Base-by-base conservation (phyloP, 495 filamentous ascomycete genomes). In the Polyplosphaeria fusca region DNA sequence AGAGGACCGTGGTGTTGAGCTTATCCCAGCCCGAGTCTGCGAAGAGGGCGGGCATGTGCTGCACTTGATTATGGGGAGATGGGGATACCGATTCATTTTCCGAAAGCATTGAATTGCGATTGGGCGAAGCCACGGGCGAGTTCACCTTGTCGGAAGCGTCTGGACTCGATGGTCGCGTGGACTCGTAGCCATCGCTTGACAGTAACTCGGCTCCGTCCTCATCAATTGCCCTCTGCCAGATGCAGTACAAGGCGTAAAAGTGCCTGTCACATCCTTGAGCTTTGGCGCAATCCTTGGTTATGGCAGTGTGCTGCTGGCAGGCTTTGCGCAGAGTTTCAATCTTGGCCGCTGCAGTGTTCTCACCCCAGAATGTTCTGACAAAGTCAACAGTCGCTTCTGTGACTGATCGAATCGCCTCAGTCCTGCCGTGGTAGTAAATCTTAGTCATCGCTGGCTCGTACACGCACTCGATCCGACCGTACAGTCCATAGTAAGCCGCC, bases 361-460 rank as follows among this genome's bases (percentile, higher is more conserved):
- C 94, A 18, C 82, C 91, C 88, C 93, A 98, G 76, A 98, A 98
- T 16, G 87, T 89, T 66, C 85, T 86, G 26, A 97, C 87, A 64
- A 96, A 98, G 54, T 93, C 82, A 20, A 87, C 79, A 5, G 83
- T 82, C 55, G 93, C 91, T 3, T 81, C 77, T 0, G 91, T 88
- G 1, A 96, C 91, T 1, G 89, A 82, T 22, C 93, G 82, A 52
- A 98, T 85, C 7, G 93, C 93, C 73, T 98, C 93, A 0, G 93
- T 98, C 20, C 93, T 86, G 11, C 93, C 93, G 63, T 97, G 93
- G 28, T 94, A 81, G 71, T 82, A 98, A 48, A 83, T 71, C 72
- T 98, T 98, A 14, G 93, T 98, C 93, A 98, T 98, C 24, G 93
- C 91, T 14, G 93, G 94, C 71, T 98, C 93, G 69, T 98, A 98